Evolutionary conservation across 768 basidiomycete species (phyloP), one percentile per base, ranked within the genome.

Genomic region (Mycena vulgaris): DNA sequence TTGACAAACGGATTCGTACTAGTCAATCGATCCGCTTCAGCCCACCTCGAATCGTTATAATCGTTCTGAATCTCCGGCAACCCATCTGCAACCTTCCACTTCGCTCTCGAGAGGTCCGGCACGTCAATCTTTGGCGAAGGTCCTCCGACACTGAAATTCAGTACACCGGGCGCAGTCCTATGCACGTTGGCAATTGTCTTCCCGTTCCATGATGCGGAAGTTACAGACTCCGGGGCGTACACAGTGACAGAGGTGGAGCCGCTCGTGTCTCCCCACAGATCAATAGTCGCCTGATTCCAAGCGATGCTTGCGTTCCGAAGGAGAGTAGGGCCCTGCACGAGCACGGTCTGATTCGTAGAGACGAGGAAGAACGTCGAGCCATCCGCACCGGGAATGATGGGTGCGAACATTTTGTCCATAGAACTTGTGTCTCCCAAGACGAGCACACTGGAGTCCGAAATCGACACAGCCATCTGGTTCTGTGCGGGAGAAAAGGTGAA

Each of bases 21-120:
- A 31, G 78, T 78, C 49, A 81, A 85, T 63, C 84, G 86, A 73
- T 88, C 81, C 17, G 88, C 89, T 33, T 76, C 64, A 23, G 80
- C 80, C 90, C 89, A 91, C 33, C 71, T 63, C 3, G 80, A 75
- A 74, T 91, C 90, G 48, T 85, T 82, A 74, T 84, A 91, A 28
- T 57, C 75, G 1, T 63, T 42, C 49, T 77, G 74, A 16, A 88
- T 82, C 80, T 91, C 90, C 2, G 89, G 90, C 25, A 91, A 74
- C 69, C 84, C 85, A 68, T 89, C 81, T 33, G 80, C 79, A 73
- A 84, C 89, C 73, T 79, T 86, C 90, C 90, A 91, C 49, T 47
- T 30, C 42, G 67, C 60, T 3, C 10, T 37, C 13, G 21, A 16
- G 40, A 68, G 60, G 47, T 68, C 60, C 25, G 67, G 67, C 8